Evolutionary conservation across 2,329 filamentous ascomycete species (phyloP).

Genomic region (Leptodontidium sp.): DNA sequence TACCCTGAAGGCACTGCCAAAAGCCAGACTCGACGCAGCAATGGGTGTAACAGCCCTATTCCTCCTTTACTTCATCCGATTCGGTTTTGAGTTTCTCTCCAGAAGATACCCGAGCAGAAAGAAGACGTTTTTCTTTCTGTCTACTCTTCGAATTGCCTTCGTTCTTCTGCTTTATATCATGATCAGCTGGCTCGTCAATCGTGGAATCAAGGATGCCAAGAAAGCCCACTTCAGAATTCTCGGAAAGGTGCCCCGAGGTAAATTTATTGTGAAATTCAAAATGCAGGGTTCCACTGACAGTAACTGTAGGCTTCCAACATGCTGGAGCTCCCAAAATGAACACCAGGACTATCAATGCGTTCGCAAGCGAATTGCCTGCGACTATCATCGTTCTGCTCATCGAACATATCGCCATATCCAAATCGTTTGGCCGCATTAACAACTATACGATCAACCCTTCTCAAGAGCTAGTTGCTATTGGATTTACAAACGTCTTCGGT

Average conservation of each 20-base stretch:
- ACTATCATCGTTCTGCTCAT: slow-evolving; percentile 92
- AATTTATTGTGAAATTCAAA: not conserved
- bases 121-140: slow-evolving; percentile 86
- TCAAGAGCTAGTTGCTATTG: slow-evolving; percentile 94
- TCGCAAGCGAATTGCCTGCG: slow-evolving; percentile 78
- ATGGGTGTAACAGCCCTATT: slow-evolving; percentile 85
- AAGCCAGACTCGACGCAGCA: slow-evolving; percentile 77
- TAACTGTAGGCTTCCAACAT: slow-evolving; percentile 67
- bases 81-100: slow-evolving; percentile 68
- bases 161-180: slow-evolving; percentile 92
- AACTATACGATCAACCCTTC: slow-evolving; percentile 97
- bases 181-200: slow-evolving; percentile 87
- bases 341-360: slow-evolving; percentile 69
- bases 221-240: slow-evolving; percentile 78
- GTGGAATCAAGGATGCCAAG: slow-evolving; percentile 60
- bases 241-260: slow-evolving; percentile 78
- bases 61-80: slow-evolving; percentile 80
- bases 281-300: not conserved
- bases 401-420: slow-evolving; percentile 98
- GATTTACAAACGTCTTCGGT: slow-evolving; percentile 86
- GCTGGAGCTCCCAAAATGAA: slow-evolving; percentile 77
- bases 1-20: slow-evolving; percentile 74
- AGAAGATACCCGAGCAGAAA: slow-evolving; percentile 73
- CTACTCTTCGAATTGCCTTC: slow-evolving; percentile 88
- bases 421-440: slow-evolving; percentile 94